These are phyloP conservation scores for Eucalyptus sp. DNA, from an alignment of 345 rosid species.

Conservation along the genomic window DNA sequence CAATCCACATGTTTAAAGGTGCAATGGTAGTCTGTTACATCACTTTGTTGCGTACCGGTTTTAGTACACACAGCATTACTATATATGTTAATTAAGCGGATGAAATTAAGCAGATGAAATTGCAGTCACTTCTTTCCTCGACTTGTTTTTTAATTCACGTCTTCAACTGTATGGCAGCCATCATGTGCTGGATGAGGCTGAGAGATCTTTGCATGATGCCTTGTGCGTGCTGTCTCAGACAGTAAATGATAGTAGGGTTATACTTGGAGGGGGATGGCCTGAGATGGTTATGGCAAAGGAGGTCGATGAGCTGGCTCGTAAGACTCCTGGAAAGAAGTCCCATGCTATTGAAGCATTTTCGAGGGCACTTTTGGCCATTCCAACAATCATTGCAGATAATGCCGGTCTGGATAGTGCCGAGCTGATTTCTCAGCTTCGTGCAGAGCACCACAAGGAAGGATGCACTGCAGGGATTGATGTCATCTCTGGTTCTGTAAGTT, in stretches of 20 bases:
- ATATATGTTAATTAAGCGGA: neutral
- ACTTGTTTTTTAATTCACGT: neutral
- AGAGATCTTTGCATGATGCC: constrained; percentile 95
- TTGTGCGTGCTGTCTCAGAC: constrained; percentile 93
- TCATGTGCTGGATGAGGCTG: constrained; percentile 97
- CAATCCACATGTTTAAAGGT: neutral
- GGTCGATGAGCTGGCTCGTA: constrained; percentile 85
- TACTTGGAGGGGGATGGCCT: constrained; percentile 99
- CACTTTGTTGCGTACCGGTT: neutral
- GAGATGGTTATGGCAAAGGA: constrained; percentile 99
- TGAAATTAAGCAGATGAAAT: neutral
- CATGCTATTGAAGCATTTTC: constrained; percentile 95
- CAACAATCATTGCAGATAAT: constrained; percentile 91
- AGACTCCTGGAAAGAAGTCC: constrained; percentile 90
- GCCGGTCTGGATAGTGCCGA: constrained; percentile 99
- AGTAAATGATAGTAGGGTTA: constrained; percentile 79
- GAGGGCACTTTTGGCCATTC: constrained; percentile 72
- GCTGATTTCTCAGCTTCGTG: constrained; percentile 87
- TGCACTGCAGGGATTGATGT: constrained; percentile 84
- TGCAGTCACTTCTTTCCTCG: neutral
- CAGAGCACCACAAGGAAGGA: constrained; percentile 83
- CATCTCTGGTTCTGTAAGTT: constrained; percentile 81
- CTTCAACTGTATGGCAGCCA: constrained; percentile 36
- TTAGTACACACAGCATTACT: neutral
- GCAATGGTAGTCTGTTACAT: neutral